Conservation (phyloP, 306 rosid genomes). For the Pyrus pyrifolia region DNA sequence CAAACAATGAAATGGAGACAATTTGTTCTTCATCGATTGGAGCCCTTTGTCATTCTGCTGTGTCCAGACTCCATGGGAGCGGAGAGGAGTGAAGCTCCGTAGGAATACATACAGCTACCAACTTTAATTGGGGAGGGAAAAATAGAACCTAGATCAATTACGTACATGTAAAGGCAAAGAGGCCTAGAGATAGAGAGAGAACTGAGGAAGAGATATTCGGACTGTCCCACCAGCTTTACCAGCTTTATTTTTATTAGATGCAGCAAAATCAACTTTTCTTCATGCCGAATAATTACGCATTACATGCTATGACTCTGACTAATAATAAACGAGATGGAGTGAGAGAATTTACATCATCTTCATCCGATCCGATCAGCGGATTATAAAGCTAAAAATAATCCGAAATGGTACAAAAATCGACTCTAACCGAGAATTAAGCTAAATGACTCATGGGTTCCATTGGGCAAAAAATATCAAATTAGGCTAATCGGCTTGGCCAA, state of each 20-base stretch:
- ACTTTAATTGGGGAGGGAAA: constrained; percentile 7
- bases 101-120: constrained; percentile 4
- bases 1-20: constrained; percentile 27
- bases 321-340: constrained; percentile 4
- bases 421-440: rapidly evolving
- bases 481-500: no score
- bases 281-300: constrained; percentile 29
- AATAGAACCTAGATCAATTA: not conserved
- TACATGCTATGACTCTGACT: constrained; percentile 29
- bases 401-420: no score
- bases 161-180: constrained; percentile 1
- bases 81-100: not conserved
- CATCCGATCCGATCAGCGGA: rapidly evolving
- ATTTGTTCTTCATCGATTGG: constrained; percentile 26
- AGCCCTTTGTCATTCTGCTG: constrained; percentile 18
- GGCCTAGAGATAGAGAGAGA: constrained; percentile 19
- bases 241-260: constrained; percentile 32
- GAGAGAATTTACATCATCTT: not conserved
- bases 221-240: constrained; percentile 87
- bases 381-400: no score
- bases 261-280: constrained; percentile 15
- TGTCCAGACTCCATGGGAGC: constrained; percentile 4
- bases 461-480: no score
- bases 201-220: constrained; percentile 74
- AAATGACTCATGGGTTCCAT: rapidly evolving